Evolutionary conservation across 257 asterid genomes (phyloP), one percentile per base, ranked within the genome.

Genomic region (Jacaranda copaia): DNA sequence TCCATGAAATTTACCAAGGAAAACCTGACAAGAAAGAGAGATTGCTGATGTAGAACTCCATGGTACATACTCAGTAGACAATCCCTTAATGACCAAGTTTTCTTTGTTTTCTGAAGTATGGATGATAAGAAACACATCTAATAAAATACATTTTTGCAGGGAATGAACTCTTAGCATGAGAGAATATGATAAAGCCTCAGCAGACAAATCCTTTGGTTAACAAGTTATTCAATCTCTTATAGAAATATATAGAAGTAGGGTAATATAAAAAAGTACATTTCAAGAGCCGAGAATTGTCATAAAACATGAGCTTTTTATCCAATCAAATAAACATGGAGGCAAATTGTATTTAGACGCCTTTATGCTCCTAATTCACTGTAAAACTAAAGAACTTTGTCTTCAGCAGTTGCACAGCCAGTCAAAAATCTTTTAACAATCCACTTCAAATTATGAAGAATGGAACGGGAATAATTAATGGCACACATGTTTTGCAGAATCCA

Each of bases 381-480:
- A 3, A 48, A 75, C 40, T 16, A 11, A 8, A 20, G 38, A 75
- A 49, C 36, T 49, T 63, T 0, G 57, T 65, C 43, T 38, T 19
- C 20, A 5, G 65, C 66, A 38, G 52, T 13, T 60, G 48, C 40
- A 18, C 12, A 73, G 20, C 68, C 48, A 76, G 68, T 56, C 13
- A 74, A 48, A 40, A 59, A 36, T 20, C 32, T 25, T 57, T n/a
- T 65, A 68, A 69, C 32, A 15, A 36, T 58, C 16, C 72, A 76
- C 48, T 76, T 43, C 63, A 32, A 49, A 19, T 36, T 45, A 67
- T 48, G 75, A 32, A 56, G 5, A 25, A 39, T 38, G 8, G 45
- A 11, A 77, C 40, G 57, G 45, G 43, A 71, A 70, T 40, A 60
- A 18, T 18, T 39, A 49, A 58, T 36, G 13, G 36, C 35, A 43